Evolutionary conservation across 1,284 basidiomycete genomes (phyloP).

Genomic region (Trichosporon sp.): DNA sequence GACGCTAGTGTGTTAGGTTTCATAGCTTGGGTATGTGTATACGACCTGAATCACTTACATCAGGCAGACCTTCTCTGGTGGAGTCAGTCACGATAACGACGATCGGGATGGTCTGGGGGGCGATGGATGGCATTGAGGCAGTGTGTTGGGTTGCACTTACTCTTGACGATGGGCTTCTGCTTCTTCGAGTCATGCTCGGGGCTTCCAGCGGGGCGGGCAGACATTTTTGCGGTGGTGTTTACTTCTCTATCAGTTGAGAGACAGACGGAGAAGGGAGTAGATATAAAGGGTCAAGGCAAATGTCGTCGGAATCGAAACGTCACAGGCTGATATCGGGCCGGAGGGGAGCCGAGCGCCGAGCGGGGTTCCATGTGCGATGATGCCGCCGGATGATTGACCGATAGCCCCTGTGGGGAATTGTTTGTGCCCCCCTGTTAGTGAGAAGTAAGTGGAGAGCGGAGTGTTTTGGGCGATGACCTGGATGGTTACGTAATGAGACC

Average conservation of each 20-base stretch:
- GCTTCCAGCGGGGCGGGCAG: constrained; percentile 14
- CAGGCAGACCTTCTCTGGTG: constrained; percentile 73
- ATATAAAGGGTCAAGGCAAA: neutral
- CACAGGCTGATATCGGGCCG: neutral
- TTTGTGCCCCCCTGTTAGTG: neutral
- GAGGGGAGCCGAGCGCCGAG: neutral
- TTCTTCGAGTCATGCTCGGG: constrained; percentile 24
- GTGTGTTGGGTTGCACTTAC: constrained; percentile 5
- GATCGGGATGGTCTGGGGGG: neutral
- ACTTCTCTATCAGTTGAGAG: neutral
- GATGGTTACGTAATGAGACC: no score
- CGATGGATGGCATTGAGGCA: neutral
- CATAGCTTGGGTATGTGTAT: neutral
- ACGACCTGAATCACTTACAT: constrained; percentile 56
- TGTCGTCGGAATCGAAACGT: neutral
- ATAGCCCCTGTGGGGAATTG: neutral
- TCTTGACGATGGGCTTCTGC: constrained; percentile 19
- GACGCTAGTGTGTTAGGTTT: constrained; percentile 57
- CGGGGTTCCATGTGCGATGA: constrained; percentile 1
- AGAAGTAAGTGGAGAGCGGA: neutral
- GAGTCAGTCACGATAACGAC: constrained; percentile 5
- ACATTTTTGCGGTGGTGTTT: constrained; percentile 12
- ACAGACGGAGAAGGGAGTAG: neutral
- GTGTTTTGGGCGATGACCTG: no score
- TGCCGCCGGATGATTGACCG: neutral